Percentiles rank a stretch among this genome's conserved stretches.
Conservation (phyloP, 108 stramenopile species). For the Craspedostauros australis region DNA sequence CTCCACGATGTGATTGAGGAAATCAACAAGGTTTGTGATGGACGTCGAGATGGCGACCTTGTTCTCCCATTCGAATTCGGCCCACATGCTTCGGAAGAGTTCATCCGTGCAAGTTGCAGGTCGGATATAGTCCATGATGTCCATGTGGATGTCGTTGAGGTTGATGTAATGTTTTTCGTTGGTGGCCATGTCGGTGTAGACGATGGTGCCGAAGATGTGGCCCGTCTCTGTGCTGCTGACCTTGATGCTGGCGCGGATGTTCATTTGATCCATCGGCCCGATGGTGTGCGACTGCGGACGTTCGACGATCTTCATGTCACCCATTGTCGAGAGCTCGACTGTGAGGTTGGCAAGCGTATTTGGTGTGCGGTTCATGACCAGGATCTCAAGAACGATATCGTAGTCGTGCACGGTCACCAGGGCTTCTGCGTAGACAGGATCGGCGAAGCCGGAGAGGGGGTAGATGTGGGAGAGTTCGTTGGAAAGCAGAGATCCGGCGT, state of each 20-base stretch:
- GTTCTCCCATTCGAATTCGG: constrained; percentile 99
- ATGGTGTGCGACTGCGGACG: constrained; percentile 93
- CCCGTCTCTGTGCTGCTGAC: constrained; percentile 98
- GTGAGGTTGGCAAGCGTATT: constrained; percentile 94
- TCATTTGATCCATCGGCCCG: constrained; percentile 92
- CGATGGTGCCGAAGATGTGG: constrained; percentile 99
- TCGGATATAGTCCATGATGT: constrained; percentile 99
- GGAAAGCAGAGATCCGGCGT: constrained; percentile 45
- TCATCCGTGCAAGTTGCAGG: constrained; percentile 95
- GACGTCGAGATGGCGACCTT: constrained; percentile 92
- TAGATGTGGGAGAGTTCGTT: constrained; percentile 88
- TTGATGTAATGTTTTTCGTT: constrained; percentile 95
- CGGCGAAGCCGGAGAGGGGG: constrained; percentile 96
- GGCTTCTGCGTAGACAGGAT: constrained; percentile 99
- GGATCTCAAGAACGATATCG: constrained; percentile 96
- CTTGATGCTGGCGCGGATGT: constrained; percentile 95
- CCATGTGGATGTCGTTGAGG: constrained; percentile 98
- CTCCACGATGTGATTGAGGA: constrained; percentile 91
- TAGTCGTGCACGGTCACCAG: constrained; percentile 98
- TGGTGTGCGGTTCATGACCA: constrained; percentile 96
- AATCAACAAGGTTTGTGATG: constrained; percentile 86
- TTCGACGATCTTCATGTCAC: constrained; percentile 99
- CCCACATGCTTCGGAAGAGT: constrained; percentile 98
- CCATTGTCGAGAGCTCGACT: constrained; percentile 97
- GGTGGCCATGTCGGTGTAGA: constrained; percentile 91